These are phyloP conservation scores for Trichoderma simmonsii DNA, from an alignment of 2,329 filamentous ascomycete genomes.

Conservation along the genomic window DNA sequence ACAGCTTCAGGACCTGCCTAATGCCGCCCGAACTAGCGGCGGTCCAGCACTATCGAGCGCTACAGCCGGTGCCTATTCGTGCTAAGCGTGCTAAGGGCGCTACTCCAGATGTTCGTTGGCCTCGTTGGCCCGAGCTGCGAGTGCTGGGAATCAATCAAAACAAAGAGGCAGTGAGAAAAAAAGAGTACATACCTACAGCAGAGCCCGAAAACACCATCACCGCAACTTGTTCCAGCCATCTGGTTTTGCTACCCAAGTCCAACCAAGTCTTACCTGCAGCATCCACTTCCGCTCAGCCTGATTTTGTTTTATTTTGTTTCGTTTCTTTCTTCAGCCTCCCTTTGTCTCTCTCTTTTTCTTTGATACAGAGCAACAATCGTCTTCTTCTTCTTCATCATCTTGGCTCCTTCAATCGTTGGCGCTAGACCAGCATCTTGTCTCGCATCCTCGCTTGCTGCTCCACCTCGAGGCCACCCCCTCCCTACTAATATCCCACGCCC, in stretches of 20 bases:
- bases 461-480: conserved; percentile 7
- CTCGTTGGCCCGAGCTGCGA: not conserved
- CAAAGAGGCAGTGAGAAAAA: not conserved
- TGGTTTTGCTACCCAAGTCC: not conserved
- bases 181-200: not conserved
- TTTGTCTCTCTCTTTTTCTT: not conserved
- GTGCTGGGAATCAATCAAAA: not conserved
- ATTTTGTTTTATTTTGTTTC: not conserved
- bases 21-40: not conserved
- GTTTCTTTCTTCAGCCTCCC: not conserved
- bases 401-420: not conserved
- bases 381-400: not conserved
- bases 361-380: not conserved
- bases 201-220: conserved; percentile 7
- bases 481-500: conserved; percentile 17
- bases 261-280: not conserved
- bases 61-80: not conserved
- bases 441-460: conserved; percentile 15
- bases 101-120: not conserved
- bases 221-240: conserved; percentile 6
- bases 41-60: not conserved
- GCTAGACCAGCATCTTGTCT: conserved; percentile 16
- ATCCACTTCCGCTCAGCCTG: not conserved
- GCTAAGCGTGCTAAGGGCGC: not conserved
- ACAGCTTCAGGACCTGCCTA: conserved; percentile 2